Evolutionary conservation across 116 monocot genomes (phyloP).

Genomic region (Posidonia oceanica): DNA sequence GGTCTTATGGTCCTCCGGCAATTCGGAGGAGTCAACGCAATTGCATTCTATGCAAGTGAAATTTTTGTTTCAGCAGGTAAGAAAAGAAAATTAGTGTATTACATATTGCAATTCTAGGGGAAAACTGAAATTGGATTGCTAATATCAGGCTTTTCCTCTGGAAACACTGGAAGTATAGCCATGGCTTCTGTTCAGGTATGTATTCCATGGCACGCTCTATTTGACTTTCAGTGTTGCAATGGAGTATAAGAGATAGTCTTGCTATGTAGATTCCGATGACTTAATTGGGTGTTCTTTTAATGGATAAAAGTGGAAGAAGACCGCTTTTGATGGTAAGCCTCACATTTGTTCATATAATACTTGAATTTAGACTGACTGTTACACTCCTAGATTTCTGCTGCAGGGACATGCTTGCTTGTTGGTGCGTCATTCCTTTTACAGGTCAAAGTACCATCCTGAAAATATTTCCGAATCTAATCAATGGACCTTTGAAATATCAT

Average conservation of each 20-base stretch:
- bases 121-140: no score
- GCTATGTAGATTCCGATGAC: slow-evolving; percentile 40
- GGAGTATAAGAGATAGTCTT: no score
- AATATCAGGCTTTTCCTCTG: slow-evolving; percentile 42
- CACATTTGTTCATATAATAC: background rate
- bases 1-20: no score
- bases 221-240: no score
- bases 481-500: background rate
- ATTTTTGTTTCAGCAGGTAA: no score
- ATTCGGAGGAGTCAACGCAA: no score
- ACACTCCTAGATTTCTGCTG: slow-evolving; percentile 43
- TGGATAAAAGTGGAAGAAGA: slow-evolving; percentile 55
- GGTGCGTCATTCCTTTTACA: slow-evolving; percentile 37
- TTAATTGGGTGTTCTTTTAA: slow-evolving; percentile 37
- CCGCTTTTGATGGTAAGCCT: slow-evolving; percentile 42
- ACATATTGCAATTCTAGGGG: no score
- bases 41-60: no score
- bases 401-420: slow-evolving; percentile 53
- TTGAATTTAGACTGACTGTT: background rate
- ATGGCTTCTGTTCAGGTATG: slow-evolving; percentile 3
- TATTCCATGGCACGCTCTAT: no score
- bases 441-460: slow-evolving; percentile 7
- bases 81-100: no score
- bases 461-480: no score
- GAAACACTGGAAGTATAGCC: slow-evolving; percentile 32